Evolutionary conservation across 345 rosid genomes (phyloP).

Genomic region (Brassica napus): Da-Ae NC_063452.1:24552501-24553000

Average conservation of each 20-base stretch:
- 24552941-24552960: background rate
- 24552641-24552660: background rate
- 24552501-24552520: slow-evolving; percentile 31
- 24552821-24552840: background rate
- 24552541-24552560: background rate
- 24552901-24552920: too few relatives aligned
- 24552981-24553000: background rate
- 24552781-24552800: background rate
- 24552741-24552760: background rate
- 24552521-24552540: slow-evolving; percentile 22
- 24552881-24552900: too few relatives aligned
- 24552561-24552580: background rate
- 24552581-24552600: background rate
- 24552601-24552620: background rate
- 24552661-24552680: background rate
- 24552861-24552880: background rate
- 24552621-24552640: background rate
- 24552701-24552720: background rate
- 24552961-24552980: background rate
- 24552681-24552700: background rate
- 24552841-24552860: background rate
- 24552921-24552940: too few relatives aligned
- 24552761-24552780: background rate
- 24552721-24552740: background rate
- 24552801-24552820: background rate